Percentiles rank a stretch among this genome's conserved stretches.
These are phyloP conservation scores for Carpinus fangiana DNA, from an alignment of 306 rosid species.

Conservation along the genomic window DNA sequence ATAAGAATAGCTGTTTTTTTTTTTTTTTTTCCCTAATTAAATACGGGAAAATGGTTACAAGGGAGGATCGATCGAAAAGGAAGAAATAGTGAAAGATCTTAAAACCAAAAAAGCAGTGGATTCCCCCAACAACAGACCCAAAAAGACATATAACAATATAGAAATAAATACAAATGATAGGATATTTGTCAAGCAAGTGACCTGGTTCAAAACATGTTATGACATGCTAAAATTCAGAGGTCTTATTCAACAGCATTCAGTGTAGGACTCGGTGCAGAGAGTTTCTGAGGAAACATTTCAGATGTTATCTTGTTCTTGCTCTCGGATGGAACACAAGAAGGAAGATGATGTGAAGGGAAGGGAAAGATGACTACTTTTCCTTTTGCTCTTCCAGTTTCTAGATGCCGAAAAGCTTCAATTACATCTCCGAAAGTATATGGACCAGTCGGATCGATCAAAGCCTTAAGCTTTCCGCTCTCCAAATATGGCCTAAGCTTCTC, in stretches of 20 bases:
- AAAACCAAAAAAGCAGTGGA: too few relatives aligned
- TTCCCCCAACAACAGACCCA: too few relatives aligned
- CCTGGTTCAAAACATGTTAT: not conserved
- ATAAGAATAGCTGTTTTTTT: too few relatives aligned
- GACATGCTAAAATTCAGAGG: not conserved
- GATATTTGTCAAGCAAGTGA: too few relatives aligned
- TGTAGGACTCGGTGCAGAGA: not conserved
- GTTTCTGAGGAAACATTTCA: slow-evolving; percentile 2
- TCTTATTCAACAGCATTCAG: not conserved
- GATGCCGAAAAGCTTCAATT: slow-evolving; percentile 34
- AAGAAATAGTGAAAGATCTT: too few relatives aligned
- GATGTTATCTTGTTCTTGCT: slow-evolving; percentile 5
- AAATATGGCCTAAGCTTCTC: slow-evolving; percentile 39
- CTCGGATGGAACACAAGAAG: slow-evolving; percentile 10
- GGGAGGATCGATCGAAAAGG: too few relatives aligned
- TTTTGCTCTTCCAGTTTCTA: slow-evolving; percentile 47
- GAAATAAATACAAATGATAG: too few relatives aligned
- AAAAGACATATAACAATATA: too few relatives aligned
- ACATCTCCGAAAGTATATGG: slow-evolving; percentile 36
- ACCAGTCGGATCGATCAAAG: slow-evolving; percentile 43
- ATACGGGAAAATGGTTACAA: too few relatives aligned
- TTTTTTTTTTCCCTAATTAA: too few relatives aligned
- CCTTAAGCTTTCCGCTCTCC: slow-evolving; percentile 38
- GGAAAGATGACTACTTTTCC: slow-evolving; percentile 43
- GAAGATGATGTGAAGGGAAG: slow-evolving; percentile 17